phyloP scores from a whole-genome alignment of 2,329 filamentous ascomycete species.

The Pseudocercospora ulei region DNA sequence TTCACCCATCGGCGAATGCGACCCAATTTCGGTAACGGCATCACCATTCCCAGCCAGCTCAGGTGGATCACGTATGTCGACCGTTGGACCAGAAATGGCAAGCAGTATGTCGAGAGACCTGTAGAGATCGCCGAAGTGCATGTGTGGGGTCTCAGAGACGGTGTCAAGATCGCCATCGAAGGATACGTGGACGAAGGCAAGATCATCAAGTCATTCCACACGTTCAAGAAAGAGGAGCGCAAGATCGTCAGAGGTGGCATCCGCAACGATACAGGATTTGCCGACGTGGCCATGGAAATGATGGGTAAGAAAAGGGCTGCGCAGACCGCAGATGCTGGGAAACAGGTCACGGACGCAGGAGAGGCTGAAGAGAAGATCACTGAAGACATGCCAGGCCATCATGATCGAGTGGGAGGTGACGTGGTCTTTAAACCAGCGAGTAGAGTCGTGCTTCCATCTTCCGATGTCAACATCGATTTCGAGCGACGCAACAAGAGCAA shows the following conservation, averaged over 20 bases:
- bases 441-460: conserved; percentile 62
- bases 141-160: conserved; percentile 76
- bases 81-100: conserved; percentile 62
- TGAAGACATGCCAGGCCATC: conserved; percentile 13
- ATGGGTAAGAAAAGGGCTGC: conserved; percentile 33
- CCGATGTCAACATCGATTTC: conserved; percentile 82
- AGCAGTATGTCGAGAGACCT: conserved; percentile 66
- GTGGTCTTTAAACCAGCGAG: conserved; percentile 66
- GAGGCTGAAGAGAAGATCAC: conserved; percentile 19
- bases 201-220: conserved; percentile 72
- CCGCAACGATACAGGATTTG: conserved; percentile 36
- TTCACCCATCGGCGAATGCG: conserved; percentile 84
- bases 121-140: conserved; percentile 84
- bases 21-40: conserved; percentile 74
- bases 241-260: conserved; percentile 53
- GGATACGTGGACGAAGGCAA: conserved; percentile 84
- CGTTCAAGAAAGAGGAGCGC: conserved; percentile 64
- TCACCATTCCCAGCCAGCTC: conserved; percentile 86
- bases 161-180: conserved; percentile 77
- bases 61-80: conserved; percentile 84
- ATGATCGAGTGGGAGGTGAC: conserved; percentile 52
- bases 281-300: conserved; percentile 41
- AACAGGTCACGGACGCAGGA: conserved; percentile 19
- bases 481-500: conserved; percentile 73
- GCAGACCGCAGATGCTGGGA: conserved; percentile 17